A percentile compares a stretch with the other conserved stretches of the same genome.
phyloP scores from a whole-genome alignment of 768 basidiomycete species.

The Leucocoprinus leucothites region DNA sequence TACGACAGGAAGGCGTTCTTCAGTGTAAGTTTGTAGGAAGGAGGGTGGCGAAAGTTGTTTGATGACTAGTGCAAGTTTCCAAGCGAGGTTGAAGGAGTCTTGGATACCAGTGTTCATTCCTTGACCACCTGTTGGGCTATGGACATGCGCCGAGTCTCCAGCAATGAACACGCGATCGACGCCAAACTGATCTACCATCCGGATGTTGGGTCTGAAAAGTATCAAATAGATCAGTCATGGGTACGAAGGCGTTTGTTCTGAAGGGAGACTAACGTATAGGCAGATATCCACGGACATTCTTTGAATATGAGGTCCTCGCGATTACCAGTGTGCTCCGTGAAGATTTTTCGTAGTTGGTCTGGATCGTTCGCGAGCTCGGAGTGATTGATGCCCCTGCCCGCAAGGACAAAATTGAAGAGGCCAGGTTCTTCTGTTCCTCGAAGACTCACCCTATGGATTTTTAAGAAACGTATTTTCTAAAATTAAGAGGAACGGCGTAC shows the following conservation, averaged over 20 bases:
- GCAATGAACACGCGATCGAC: conserved; percentile 39
- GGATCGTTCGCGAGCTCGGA: conserved; percentile 13
- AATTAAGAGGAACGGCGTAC: conserved; percentile 19
- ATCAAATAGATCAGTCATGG: no score
- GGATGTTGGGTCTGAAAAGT: conserved; percentile 36
- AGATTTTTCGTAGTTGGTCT: conserved; percentile 12
- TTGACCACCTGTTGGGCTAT: conserved; percentile 31
- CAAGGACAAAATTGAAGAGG: conserved; percentile 22
- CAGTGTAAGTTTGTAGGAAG: conserved; percentile 29
- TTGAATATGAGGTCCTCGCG: conserved; percentile 29
- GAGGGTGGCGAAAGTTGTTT: conserved; percentile 23
- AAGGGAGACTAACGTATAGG: conserved; percentile 13
- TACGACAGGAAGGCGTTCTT: conserved; percentile 35
- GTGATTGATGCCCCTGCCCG: conserved; percentile 19
- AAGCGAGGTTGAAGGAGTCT: conserved; percentile 34
- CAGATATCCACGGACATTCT: conserved; percentile 21
- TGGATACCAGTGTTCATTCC: conserved; percentile 30
- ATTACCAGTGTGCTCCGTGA: conserved; percentile 21
- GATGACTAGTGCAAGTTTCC: conserved; percentile 33
- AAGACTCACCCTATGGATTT: conserved; percentile 12
- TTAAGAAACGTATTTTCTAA: conserved; percentile 1
- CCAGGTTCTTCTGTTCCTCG: conserved; percentile 20
- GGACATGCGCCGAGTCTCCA: conserved; percentile 45
- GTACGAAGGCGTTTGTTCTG: no score
- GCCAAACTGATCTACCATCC: conserved; percentile 40